These are phyloP conservation scores for Candida sanyaensis DNA, from an alignment of 1,139 yeast species.

Conservation along the genomic window DNA sequence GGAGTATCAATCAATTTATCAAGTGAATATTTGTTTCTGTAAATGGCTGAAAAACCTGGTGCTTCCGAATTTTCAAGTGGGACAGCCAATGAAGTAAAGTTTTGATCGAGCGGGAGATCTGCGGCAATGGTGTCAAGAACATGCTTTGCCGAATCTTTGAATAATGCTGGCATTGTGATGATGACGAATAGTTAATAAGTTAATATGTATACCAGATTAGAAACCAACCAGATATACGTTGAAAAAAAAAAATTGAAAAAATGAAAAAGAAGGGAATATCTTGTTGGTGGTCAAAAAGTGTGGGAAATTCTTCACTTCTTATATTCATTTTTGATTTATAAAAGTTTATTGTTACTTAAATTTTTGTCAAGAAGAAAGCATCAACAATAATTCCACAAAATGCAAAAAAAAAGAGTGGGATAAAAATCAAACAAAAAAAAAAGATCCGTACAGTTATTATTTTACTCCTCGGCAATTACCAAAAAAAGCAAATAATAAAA, in stretches of 20 bases:
- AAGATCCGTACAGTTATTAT: too few relatives aligned
- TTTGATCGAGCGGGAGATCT: constrained; percentile 13
- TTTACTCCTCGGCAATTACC: too few relatives aligned
- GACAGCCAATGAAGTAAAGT: constrained; percentile 15
- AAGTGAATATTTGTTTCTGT: constrained; percentile 46
- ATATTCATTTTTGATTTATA: too few relatives aligned
- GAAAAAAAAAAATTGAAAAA: background rate
- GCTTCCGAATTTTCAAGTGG: constrained; percentile 48
- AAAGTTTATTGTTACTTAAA: too few relatives aligned
- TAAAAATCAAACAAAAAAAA: too few relatives aligned
- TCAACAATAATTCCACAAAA: too few relatives aligned
- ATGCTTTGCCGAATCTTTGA: constrained; percentile 14
- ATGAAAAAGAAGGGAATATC: background rate
- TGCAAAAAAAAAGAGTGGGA: too few relatives aligned
- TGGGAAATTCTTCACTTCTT: too few relatives aligned
- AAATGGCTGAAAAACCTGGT: constrained; percentile 55
- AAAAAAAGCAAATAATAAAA: too few relatives aligned
- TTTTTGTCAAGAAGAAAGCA: too few relatives aligned
- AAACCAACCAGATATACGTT: too few relatives aligned
- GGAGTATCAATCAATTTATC: constrained; percentile 41
- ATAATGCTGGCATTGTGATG: constrained; percentile 8
- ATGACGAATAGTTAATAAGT: background rate
- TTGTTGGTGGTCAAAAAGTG: too few relatives aligned
- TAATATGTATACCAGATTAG: background rate
- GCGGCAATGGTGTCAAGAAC: constrained; percentile 8